Conservation (phyloP, 164 flowering plant genomes). For the Magnolia sinica region DNA sequence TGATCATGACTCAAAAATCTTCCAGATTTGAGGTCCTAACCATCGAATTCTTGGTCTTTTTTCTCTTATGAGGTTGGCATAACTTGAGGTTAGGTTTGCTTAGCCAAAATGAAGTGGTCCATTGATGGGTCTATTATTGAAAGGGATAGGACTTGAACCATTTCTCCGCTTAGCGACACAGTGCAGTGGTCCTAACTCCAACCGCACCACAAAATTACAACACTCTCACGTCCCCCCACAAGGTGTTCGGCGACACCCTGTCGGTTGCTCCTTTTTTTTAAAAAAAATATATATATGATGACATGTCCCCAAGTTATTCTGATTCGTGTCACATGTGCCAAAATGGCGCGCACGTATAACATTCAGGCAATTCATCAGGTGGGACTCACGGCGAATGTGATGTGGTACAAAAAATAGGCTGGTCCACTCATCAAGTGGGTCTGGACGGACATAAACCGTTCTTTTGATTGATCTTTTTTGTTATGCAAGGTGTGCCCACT, state of each 20-base stretch:
- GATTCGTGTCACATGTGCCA: too few relatives aligned
- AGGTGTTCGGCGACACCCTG: neutral
- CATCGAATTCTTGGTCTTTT: neutral
- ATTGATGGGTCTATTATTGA: neutral
- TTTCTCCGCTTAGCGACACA: neutral
- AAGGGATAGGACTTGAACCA: neutral
- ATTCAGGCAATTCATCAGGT: neutral
- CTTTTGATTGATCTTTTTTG: neutral
- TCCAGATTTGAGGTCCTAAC: neutral
- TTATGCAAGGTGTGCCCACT: neutral
- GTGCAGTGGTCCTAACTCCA: neutral
- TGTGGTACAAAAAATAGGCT: neutral
- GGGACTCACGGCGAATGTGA: neutral
- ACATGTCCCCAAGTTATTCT: neutral
- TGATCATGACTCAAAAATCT: neutral
- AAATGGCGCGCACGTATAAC: neutral
- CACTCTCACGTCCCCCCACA: neutral
- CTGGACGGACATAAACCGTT: neutral
- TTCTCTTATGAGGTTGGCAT: neutral
- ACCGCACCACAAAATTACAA: neutral
- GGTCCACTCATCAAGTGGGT: neutral
- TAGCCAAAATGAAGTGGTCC: neutral
- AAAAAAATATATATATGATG: neutral
- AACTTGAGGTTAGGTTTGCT: neutral
- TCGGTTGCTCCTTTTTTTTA: neutral